Evolutionary conservation across 2,329 filamentous ascomycete species (phyloP), one percentile per base, ranked within the genome.

Genomic region (Alternaria solani): DNA sequence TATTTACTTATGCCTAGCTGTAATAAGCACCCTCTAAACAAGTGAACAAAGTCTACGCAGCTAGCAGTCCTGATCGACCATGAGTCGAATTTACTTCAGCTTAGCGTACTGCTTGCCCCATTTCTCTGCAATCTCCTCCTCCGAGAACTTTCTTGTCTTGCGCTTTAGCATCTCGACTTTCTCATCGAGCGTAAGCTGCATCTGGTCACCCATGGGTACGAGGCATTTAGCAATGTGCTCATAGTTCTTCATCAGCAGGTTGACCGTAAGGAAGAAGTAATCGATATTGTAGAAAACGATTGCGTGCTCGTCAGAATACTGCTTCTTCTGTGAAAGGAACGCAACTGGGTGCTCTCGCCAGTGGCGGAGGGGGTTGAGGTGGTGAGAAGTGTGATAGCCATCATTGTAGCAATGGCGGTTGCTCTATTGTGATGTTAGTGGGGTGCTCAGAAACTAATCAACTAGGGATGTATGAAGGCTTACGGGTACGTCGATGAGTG

Each of bases 401-500:
- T 93, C 91, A 69, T 94, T 93, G 84, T 89, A 93, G 80, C 90
- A 94, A 78, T 89, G 89, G 36, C 91, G 89, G 76, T 94, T 94
- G 78, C 88, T 91, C 90, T 93, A 68, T 16, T 6, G 2, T 14
- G 16, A 8, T 3, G 43, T 68, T 41, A 71, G 63, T 12, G 18
- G 5, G n/a, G 1, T 26, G 1, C 25, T 5, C 26, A 0, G 0
- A 12, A 5, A 2, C 0, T 38, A 2, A 6, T 25, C 5, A 28
- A 16, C 8, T 1, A 0, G 16, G 3, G 2, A 25, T 30, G 26
- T 7, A 25, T n/a, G 20, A 25, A 26, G 34, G 80, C 88, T 80
- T 84, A 93, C 91, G 7, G 89, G 84, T 7, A 94, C 90, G 70
- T 94, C 91, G 55, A 94, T 88, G 25, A 94, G 75, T 0, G 91